Base-by-base conservation (phyloP, 2,329 filamentous ascomycete genomes). In the Zymoseptoria passerinii region DNA sequence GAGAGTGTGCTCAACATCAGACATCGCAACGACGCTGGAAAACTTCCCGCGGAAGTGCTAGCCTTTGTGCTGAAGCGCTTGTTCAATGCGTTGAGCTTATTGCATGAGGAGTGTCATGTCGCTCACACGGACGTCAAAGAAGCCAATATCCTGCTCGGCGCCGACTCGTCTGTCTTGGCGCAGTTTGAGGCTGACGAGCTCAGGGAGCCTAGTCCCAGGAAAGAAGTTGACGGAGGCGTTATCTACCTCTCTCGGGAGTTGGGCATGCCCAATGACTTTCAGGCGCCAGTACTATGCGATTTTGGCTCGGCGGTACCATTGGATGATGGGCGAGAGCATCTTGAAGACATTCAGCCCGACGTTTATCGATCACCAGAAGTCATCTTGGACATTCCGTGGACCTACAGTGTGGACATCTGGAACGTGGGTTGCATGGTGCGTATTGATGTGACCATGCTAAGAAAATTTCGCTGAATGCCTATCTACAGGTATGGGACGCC, bases 361-460 rank as follows among this genome's bases (percentile, higher is more conserved):
- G 59, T 71, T n/a, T 74, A 73, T 57, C 62, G 71, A 27, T 65
- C 71, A 44, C 72, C 72, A 8, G 72, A 75, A 58, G 67, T 74
- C 3, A 69, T 74, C 52, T 61, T 75, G 8, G 62, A 68, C 13
- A 67, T 65, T 1, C 60, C 62, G 8, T 75, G 73, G 73, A 64
- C 65, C 8, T 72, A 72, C 58, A 63, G 62, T 8, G 65, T 68
- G 10, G 73, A 75, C 56, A 71, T 75, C 7, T 75, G 71, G 71
- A 73, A 74, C 56, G 65, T 73, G 4, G 73, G 35, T 5, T 44
- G 35, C 35, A 44, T 44, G 16, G 35, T 44, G 4, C 35, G 35
- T 44, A 44, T 16, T 16, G 20, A 44, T n/a, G 13, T 7, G n/a
- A 44, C 13, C 16, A 44, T 16, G 3, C 13, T n/a, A 13, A 44